Percentiles rank a stretch among this genome's conserved stretches.
Evolutionary conservation across 306 rosid species (phyloP).

Genomic region (Luffa acutangula): DNA sequence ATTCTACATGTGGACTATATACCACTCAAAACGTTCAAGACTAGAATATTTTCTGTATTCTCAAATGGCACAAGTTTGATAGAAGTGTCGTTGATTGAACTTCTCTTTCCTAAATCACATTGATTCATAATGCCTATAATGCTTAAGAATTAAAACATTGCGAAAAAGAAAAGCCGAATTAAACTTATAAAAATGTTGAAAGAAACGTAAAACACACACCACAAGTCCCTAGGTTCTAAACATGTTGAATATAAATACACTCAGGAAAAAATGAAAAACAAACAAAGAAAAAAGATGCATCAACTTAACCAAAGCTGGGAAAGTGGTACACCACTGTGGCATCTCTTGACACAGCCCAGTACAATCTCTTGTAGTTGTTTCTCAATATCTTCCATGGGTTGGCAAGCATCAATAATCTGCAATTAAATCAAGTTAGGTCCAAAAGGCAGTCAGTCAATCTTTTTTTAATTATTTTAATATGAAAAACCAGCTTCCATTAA

Average conservation of each 20-base stretch:
- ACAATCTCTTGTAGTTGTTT: slow-evolving; percentile 53
- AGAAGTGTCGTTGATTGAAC: neutral
- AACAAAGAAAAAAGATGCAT: neutral
- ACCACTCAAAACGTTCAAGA: neutral
- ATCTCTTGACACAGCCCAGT: slow-evolving; percentile 32
- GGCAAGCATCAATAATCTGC: slow-evolving; percentile 74
- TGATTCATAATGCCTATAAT: neutral
- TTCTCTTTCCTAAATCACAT: neutral
- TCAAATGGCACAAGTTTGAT: neutral
- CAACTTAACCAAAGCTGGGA: slow-evolving; percentile 33
- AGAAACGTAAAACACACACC: neutral
- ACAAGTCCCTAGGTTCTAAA: neutral
- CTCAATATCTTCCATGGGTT: slow-evolving; percentile 62
- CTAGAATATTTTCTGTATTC: neutral
- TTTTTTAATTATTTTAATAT: neutral
- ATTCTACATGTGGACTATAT: neutral
- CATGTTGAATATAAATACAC: neutral
- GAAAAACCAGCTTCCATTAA: neutral
- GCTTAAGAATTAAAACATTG: neutral
- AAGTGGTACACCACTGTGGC: slow-evolving; percentile 56
- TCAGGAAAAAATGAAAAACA: neutral
- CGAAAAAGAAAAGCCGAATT: neutral
- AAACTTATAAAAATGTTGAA: neutral
- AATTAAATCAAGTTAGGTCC: slow-evolving; percentile 9
- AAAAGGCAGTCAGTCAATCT: neutral